These are phyloP conservation scores for Mrakiaceae sp. DNA, from an alignment of 1,284 basidiomycete genomes.

Conservation along the genomic window DNA sequence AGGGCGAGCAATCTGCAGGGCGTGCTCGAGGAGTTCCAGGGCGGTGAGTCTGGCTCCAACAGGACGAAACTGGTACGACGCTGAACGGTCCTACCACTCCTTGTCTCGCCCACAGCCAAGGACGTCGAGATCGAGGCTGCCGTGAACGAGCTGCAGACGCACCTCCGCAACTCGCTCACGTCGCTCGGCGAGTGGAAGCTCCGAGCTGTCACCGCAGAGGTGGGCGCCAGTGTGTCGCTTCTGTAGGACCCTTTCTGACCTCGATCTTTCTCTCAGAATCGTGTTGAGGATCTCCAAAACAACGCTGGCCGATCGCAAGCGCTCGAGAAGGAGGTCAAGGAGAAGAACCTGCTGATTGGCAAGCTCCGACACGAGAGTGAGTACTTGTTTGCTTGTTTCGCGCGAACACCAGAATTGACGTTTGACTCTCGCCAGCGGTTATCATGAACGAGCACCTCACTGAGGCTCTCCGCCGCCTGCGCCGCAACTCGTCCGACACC, in stretches of 20 bases:
- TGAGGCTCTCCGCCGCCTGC: slow-evolving; percentile 84
- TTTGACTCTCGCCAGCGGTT: slow-evolving; percentile 47
- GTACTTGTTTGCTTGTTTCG: slow-evolving; percentile 19
- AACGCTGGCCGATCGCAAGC: slow-evolving; percentile 54
- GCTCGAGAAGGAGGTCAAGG: slow-evolving; percentile 81
- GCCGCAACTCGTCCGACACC: slow-evolving; percentile 69
- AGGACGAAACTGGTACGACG: not conserved
- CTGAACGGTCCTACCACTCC: not conserved
- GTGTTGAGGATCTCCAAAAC: slow-evolving; percentile 60
- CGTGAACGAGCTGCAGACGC: slow-evolving; percentile 66
- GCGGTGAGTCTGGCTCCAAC: slow-evolving; percentile 45
- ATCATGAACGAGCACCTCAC: slow-evolving; percentile 97
- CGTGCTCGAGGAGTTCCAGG: slow-evolving; percentile 89
- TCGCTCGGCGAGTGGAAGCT: slow-evolving; percentile 74
- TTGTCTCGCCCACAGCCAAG: slow-evolving; percentile 33
- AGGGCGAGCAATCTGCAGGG: slow-evolving; percentile 75
- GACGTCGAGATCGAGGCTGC: slow-evolving; percentile 52
- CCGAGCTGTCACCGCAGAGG: slow-evolving; percentile 75
- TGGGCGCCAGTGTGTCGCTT: slow-evolving; percentile 26
- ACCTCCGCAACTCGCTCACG: slow-evolving; percentile 56
- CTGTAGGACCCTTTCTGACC: not conserved
- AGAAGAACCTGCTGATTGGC: slow-evolving; percentile 81
- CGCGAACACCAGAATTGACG: not conserved
- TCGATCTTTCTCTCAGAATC: slow-evolving; percentile 16
- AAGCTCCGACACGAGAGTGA: slow-evolving; percentile 89